These are phyloP conservation scores for Chrysosphaeria jannelii DNA, from an alignment of 2,329 filamentous ascomycete genomes.

Conservation along the genomic window DNA sequence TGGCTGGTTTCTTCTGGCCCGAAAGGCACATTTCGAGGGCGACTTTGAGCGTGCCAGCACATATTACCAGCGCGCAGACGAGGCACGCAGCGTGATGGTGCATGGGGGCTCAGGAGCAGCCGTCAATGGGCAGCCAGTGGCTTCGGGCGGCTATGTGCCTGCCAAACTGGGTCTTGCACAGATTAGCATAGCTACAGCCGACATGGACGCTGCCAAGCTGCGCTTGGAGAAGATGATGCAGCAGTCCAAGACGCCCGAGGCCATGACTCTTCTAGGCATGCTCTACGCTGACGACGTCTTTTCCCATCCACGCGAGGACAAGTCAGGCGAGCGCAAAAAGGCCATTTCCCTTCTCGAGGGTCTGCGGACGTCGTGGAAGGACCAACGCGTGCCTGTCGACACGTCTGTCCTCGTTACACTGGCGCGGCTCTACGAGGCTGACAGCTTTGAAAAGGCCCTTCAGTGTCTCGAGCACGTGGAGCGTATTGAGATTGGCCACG, in stretches of 20 bases:
- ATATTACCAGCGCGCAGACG: conserved; percentile 71
- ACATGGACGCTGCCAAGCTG: conserved; percentile 77
- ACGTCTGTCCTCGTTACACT: conserved; percentile 74
- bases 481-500: conserved; percentile 56
- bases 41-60: conserved; percentile 48
- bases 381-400: conserved; percentile 67
- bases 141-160: conserved; percentile 62
- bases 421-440: conserved; percentile 63
- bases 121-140: too few species aligned
- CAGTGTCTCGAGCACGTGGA: conserved; percentile 83
- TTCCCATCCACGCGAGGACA: conserved; percentile 57
- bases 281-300: conserved; percentile 90
- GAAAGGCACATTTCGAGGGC: conserved; percentile 66
- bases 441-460: conserved; percentile 67
- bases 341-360: conserved; percentile 59
- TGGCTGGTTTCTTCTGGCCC: conserved; percentile 81
- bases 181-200: conserved; percentile 54
- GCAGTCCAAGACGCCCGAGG: conserved; percentile 54
- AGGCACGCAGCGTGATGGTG: conserved; percentile 69
- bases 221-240: conserved; percentile 83
- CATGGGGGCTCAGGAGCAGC: too few species aligned
- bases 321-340: conserved; percentile 57
- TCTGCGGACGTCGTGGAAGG: conserved; percentile 73
- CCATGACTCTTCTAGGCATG: conserved; percentile 73
- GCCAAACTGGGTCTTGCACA: conserved; percentile 89